phyloP scores from a whole-genome alignment of 805 yeast species.

The Pichia phayaonensis region DNA sequence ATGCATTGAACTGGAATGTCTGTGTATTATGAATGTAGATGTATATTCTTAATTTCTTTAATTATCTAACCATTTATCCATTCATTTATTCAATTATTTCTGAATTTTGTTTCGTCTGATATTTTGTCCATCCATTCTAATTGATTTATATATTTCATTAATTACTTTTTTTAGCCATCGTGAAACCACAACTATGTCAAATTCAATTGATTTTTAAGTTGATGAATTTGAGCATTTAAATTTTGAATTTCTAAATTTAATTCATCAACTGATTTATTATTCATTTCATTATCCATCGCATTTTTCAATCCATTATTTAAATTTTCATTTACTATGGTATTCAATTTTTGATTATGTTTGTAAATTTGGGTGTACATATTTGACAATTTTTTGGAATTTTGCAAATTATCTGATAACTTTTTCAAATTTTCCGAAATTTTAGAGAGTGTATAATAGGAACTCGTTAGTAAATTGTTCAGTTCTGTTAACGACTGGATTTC shows the following conservation, averaged over 20 bases:
- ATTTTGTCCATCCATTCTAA: too few species aligned
- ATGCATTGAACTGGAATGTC: too few species aligned
- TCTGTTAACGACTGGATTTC: neutral
- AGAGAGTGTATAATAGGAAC: neutral
- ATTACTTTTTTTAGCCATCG: too few species aligned
- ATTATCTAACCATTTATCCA: too few species aligned
- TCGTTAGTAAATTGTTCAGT: neutral
- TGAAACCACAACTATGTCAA: too few species aligned
- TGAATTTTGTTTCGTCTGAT: too few species aligned
- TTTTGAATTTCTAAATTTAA: neutral
- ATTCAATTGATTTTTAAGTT: neutral
- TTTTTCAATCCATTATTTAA: neutral
- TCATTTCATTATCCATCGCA: neutral
- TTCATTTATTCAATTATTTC: too few species aligned
- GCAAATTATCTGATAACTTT: neutral
- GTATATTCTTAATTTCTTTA: too few species aligned
- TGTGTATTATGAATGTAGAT: too few species aligned
- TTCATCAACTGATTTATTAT: neutral
- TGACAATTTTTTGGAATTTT: neutral
- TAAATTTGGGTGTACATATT: neutral
- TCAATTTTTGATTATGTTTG: neutral
- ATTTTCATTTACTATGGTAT: neutral
- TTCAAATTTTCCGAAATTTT: neutral
- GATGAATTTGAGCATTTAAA: neutral
- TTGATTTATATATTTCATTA: too few species aligned